phyloP scores from a whole-genome alignment of 768 basidiomycete species.

The Amanita fuliginea region DNA sequence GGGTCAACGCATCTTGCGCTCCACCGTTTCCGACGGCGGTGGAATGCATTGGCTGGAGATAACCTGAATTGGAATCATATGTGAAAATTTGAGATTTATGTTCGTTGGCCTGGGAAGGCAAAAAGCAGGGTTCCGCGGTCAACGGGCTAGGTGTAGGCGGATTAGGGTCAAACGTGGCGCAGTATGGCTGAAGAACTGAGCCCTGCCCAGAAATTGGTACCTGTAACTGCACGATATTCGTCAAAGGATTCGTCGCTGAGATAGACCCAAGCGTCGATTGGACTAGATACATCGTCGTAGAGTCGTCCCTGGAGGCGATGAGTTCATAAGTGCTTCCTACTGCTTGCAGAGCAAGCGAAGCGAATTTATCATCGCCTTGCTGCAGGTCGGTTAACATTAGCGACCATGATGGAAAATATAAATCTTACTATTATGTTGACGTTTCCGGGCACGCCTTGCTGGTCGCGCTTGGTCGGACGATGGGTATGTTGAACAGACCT shows the following conservation, averaged over 20 bases:
- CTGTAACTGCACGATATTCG: neutral
- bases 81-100: conserved; percentile 49
- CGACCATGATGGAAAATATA: neutral
- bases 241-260: neutral
- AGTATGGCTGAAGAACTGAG: conserved; percentile 29
- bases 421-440: neutral
- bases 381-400: neutral
- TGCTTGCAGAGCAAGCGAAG: neutral
- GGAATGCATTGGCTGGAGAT: conserved; percentile 44
- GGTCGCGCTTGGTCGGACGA: neutral
- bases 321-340: neutral
- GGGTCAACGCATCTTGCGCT: neutral
- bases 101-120: conserved; percentile 4
- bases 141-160: conserved; percentile 39
- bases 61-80: conserved; percentile 36
- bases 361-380: neutral
- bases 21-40: conserved; percentile 17
- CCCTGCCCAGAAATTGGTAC: neutral
- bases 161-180: conserved; percentile 50
- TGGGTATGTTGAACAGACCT: neutral
- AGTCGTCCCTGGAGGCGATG: neutral
- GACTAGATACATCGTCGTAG: neutral
- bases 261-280: neutral
- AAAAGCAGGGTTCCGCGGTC: conserved; percentile 32
- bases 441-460: neutral